Base-by-base conservation (phyloP, 78 protist genomes). In the Dictyostelium citrinum region DNA sequence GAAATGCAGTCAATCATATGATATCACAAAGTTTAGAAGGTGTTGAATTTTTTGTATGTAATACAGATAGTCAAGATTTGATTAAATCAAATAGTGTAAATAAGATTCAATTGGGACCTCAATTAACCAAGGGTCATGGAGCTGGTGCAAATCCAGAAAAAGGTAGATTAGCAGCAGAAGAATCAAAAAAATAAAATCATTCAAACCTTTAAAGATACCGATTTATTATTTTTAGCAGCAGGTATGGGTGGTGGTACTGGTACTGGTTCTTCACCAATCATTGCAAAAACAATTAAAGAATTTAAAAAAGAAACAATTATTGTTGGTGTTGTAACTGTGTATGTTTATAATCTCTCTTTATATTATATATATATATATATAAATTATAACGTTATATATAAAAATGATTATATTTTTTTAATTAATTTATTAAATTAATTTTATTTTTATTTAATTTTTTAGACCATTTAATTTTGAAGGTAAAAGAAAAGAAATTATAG, bases 211-310 rank as follows among this genome's bases (percentile, higher is more conserved):
- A 81, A 33, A 45, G 84, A 79, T 39, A 49, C 96, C 6, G 95
- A 97, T 76, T 58, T 97, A 61, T 79, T 97, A 41, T 97, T 97
- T 81, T 49, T 97, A 64, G 84, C 96, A 2, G 98, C 97, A 8
- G 98, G 98, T 24, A 93, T 97, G 96, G 98, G 98, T 17, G 98
- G 98, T 9, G 98, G 98, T 39, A 96, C 98, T n/a, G 98, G 98
- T 39, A 95, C 97, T 6, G 98, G 98, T 5, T 94, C 95, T 6
- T 93, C 97, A 31, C 98, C 97, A 16, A 88, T 96, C 45, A 95
- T 97, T 16, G 98, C 98, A 29, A 60, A 76, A 51, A 64, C 81
- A 33, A 46, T 75, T 22, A 86, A 75, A 81, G 45, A 43, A 6
- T 24, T 35, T 10, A 90, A 90, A 16, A 67, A 71, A 58, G 95